Base-by-base conservation (phyloP, 2,329 filamentous ascomycete species). In the Fusarium humuli region DNA sequence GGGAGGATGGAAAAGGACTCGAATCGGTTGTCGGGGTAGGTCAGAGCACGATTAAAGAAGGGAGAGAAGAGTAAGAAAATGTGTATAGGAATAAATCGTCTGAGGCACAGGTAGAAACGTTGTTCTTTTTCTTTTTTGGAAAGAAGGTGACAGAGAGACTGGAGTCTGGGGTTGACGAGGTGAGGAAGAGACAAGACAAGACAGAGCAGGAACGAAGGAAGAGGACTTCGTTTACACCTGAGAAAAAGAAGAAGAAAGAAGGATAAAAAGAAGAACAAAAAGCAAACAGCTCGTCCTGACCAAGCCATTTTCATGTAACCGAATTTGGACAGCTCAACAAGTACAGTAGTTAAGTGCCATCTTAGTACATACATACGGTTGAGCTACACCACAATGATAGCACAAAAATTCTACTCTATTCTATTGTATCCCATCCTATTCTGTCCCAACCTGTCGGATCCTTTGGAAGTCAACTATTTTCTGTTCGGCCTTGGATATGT, bases 251-350 rank as follows among this genome's bases (percentile, higher is more conserved):
- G 34, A 25, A 45, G 13, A 29, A 37, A 30, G 16, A 45, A 34
- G 42, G n/a, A 34, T 37, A 11, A 41, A 44, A 29, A 45, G 41
- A 40, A 44, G 44, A 32, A 25, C 16, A 52, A 45, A 47, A 70
- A 60, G 52, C 42, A 67, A 67, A 29, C 16, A 58, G 29, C n/a
- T 56, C 54, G 34, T 71, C 49, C 20, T 55, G 12, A 46, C 64
- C 54, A 71, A 71, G 68, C 57, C 68, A 69, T 71, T 66, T 61
- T 55, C 49, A 63, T 57, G 55, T 56, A 61, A 71, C 63, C 67
- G 67, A 68, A 71, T 71, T 56, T 71, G 67, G 67, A 55, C 58
- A 68, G 42, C 63, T 65, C 61, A 66, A 61, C 63, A 65, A 65
- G 52, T 25, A 25, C 23, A 25, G 23, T 58, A 23, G 52, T 46